Evolutionary conservation across 257 asterid genomes (phyloP).

Genomic region (Solanum sejunctum): DNA sequence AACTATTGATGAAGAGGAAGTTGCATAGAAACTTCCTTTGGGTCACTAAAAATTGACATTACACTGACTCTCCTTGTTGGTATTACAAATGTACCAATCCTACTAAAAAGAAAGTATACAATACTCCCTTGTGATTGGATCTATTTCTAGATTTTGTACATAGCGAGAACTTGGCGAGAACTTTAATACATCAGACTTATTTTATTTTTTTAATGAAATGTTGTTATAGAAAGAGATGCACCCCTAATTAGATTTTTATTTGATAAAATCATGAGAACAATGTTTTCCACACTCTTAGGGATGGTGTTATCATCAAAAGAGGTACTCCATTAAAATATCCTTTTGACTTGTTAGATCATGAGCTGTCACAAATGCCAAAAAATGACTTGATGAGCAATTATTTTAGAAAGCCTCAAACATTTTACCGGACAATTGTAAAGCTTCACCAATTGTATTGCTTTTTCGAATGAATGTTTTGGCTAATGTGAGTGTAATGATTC

Average conservation of each 20-base stretch:
- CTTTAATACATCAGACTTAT: no score
- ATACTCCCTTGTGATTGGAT: no score
- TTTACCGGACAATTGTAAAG: not conserved
- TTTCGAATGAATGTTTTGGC: not conserved
- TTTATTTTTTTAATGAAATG: not conserved
- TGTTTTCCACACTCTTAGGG: not conserved
- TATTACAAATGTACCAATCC: not conserved
- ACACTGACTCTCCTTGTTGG: not conserved
- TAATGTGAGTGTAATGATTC: not conserved
- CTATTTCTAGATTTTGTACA: rapidly evolving
- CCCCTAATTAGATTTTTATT: not conserved
- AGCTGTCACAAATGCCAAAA: not conserved
- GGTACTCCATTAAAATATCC: no score
- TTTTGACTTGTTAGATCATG: not conserved
- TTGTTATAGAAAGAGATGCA: not conserved
- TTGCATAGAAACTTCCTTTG: conserved; percentile 25
- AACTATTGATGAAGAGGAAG: conserved; percentile 13
- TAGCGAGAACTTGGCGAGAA: rapidly evolving
- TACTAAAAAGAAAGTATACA: not conserved
- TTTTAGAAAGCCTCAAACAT: not conserved
- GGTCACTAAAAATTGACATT: conserved; percentile 2
- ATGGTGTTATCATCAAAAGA: not conserved
- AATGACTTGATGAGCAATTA: not conserved
- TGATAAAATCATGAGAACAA: not conserved
- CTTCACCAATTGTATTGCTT: not conserved